These are phyloP conservation scores for Rhodotorula kratochvilovae DNA, from an alignment of 768 basidiomycete species.

Conservation along the genomic window DNA sequence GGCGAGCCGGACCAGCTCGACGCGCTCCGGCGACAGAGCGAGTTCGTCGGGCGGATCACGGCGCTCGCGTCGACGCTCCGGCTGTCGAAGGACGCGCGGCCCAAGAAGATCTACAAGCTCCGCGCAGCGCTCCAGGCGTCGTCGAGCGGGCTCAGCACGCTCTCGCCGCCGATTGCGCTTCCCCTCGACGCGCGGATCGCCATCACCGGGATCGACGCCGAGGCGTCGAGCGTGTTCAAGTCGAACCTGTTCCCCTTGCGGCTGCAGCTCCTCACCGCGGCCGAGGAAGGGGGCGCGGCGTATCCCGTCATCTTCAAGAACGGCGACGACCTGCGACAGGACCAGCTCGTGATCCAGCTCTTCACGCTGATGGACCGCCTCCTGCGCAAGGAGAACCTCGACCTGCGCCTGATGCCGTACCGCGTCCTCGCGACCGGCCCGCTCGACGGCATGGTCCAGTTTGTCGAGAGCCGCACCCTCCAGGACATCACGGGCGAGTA, in stretches of 20 bases:
- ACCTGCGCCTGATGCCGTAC: slow-evolving; percentile 84
- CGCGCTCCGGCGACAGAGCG: slow-evolving; percentile 82
- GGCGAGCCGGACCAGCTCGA: slow-evolving; percentile 78
- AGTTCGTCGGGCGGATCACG: slow-evolving; percentile 78
- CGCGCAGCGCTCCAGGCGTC: slow-evolving; percentile 72
- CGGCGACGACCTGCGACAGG: slow-evolving; percentile 96
- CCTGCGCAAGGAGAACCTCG: slow-evolving; percentile 87
- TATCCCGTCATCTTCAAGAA: slow-evolving; percentile 98
- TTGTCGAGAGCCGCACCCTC: slow-evolving; percentile 90
- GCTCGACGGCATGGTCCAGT: slow-evolving; percentile 91
- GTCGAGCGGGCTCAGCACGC: slow-evolving; percentile 73
- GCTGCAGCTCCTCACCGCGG: slow-evolving; percentile 78
- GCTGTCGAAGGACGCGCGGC: slow-evolving; percentile 82
- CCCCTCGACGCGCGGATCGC: slow-evolving; percentile 84
- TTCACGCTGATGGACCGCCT: slow-evolving; percentile 96
- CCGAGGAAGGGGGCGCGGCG: slow-evolving; percentile 57
- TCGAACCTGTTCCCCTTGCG: slow-evolving; percentile 90
- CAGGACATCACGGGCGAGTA: slow-evolving; percentile 86
- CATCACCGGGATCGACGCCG: slow-evolving; percentile 78
- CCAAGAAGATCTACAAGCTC: slow-evolving; percentile 95
- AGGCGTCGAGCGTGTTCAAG: slow-evolving; percentile 94
- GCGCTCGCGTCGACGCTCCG: slow-evolving; percentile 81
- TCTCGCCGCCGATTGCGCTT: slow-evolving; percentile 68
- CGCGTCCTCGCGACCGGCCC: slow-evolving; percentile 88
- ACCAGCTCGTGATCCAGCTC: slow-evolving; percentile 96